phyloP scores from a whole-genome alignment of 345 rosid species.

The Clausena lansium region DNA sequence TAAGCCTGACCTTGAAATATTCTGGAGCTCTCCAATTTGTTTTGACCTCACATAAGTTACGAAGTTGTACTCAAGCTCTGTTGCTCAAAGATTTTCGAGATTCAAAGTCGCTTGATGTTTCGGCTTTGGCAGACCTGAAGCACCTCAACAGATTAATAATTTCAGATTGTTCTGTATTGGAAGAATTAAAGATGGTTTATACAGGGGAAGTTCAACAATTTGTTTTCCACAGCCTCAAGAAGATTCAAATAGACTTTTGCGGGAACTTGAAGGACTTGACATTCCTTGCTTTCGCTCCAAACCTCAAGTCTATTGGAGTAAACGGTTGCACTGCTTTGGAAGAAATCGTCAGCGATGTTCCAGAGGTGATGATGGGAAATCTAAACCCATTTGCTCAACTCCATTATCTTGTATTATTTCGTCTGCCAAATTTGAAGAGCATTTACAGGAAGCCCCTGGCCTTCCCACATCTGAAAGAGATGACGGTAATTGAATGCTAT shows the following conservation, averaged over 20 bases:
- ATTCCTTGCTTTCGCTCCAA: too few species aligned
- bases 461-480: not conserved
- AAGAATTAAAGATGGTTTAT: not conserved
- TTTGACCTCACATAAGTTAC: not conserved
- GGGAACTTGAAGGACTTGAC: accelerated
- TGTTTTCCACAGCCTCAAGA: not conserved
- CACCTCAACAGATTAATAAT: not conserved
- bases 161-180: accelerated
- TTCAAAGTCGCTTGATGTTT: not conserved
- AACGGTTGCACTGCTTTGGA: not conserved
- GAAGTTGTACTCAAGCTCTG: not conserved
- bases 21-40: not conserved
- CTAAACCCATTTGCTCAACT: not conserved
- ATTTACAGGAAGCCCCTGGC: conserved; percentile 3
- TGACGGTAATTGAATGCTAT: too few species aligned
- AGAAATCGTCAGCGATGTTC: not conserved
- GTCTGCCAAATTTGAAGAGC: conserved; percentile 10
- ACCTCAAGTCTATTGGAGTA: not conserved
- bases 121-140: not conserved
- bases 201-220: not conserved
- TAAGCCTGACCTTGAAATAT: not conserved
- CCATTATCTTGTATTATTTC: not conserved
- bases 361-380: not conserved
- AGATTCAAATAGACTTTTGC: not conserved
- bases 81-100: not conserved